These are phyloP conservation scores for Oryza australiensis DNA, from an alignment of 176 grass and related monocot genomes.

Conservation along the genomic window DNA sequence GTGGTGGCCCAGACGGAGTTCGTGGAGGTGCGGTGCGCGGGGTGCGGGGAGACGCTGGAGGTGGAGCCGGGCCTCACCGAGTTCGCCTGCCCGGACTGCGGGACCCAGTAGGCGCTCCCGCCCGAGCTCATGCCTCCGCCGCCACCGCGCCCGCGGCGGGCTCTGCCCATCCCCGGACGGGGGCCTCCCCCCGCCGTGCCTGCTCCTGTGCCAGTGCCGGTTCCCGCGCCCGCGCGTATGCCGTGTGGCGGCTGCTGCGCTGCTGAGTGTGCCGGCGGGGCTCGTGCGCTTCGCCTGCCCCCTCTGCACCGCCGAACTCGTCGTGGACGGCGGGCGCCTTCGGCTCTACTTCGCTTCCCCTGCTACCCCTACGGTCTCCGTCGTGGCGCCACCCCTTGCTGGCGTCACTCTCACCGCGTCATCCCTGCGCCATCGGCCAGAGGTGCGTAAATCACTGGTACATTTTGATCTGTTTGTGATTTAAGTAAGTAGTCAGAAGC, in stretches of 20 bases:
- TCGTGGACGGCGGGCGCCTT: neutral
- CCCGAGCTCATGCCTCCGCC: conserved; percentile 51
- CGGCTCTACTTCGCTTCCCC: neutral
- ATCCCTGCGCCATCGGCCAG: neutral
- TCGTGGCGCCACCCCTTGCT: conserved; percentile 13
- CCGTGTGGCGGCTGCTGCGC: conserved; percentile 43
- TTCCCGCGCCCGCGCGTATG: neutral
- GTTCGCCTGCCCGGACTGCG: conserved; percentile 63
- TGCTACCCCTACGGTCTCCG: conserved; percentile 10
- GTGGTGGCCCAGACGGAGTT: conserved; percentile 16
- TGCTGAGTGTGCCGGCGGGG: conserved; percentile 15
- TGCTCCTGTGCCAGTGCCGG: neutral
- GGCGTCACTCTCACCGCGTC: conserved; percentile 17
- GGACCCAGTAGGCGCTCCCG: conserved; percentile 43
- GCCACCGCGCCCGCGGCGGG: conserved; percentile 32
- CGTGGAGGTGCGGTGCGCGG: conserved; percentile 45
- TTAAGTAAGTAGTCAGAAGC: neutral
- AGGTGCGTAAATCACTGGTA: neutral
- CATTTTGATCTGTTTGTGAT: neutral
- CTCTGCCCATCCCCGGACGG: conserved; percentile 40
- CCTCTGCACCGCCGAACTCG: conserved; percentile 11
- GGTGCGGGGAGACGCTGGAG: conserved; percentile 51
- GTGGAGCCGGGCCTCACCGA: conserved; percentile 52
- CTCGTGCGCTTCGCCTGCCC: conserved; percentile 13
- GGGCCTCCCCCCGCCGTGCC: neutral